Percentiles rank a stretch among this genome's conserved stretches.
Conservation (phyloP, 108 stramenopile species). For the Cyclotella baltica region DNA sequence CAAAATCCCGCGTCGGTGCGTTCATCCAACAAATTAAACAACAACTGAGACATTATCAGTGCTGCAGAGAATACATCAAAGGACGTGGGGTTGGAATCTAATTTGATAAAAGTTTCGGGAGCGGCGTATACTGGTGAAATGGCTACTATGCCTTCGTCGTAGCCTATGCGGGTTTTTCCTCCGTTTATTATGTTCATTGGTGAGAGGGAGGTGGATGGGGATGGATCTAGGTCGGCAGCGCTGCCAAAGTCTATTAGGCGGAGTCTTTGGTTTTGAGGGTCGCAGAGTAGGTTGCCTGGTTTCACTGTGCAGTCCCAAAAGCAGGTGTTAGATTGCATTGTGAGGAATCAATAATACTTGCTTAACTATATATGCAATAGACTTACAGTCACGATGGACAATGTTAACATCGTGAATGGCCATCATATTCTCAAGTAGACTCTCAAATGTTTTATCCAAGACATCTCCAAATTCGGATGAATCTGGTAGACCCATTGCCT, state of each 20-base stretch:
- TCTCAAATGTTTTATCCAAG: slow-evolving; percentile 53
- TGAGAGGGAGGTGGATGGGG: slow-evolving; percentile 14
- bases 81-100: slow-evolving; percentile 34
- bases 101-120: slow-evolving; percentile 71
- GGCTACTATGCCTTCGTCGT: slow-evolving; percentile 63
- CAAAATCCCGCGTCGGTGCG: slow-evolving; percentile 64
- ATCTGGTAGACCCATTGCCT: slow-evolving; percentile 56
- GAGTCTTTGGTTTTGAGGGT: slow-evolving; percentile 29
- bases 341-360: not conserved
- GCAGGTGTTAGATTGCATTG: not conserved
- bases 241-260: slow-evolving; percentile 83
- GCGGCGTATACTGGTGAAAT: slow-evolving; percentile 81
- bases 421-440: slow-evolving; percentile 57
- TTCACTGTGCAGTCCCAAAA: slow-evolving; percentile 47
- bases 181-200: slow-evolving; percentile 25
- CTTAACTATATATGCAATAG: not conserved
- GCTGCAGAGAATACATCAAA: slow-evolving; percentile 81
- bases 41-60: slow-evolving; percentile 74
- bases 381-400: slow-evolving; percentile 77
- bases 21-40: slow-evolving; percentile 82
- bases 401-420: slow-evolving; percentile 61
- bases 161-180: slow-evolving; percentile 59
- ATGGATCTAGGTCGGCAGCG: slow-evolving; percentile 79
- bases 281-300: slow-evolving; percentile 73
- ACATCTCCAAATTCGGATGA: slow-evolving; percentile 58